Evolutionary conservation across 2,329 filamentous ascomycete genomes (phyloP), one percentile per base, ranked within the genome.

Genomic region (Arthrinium phaeospermum): DNA sequence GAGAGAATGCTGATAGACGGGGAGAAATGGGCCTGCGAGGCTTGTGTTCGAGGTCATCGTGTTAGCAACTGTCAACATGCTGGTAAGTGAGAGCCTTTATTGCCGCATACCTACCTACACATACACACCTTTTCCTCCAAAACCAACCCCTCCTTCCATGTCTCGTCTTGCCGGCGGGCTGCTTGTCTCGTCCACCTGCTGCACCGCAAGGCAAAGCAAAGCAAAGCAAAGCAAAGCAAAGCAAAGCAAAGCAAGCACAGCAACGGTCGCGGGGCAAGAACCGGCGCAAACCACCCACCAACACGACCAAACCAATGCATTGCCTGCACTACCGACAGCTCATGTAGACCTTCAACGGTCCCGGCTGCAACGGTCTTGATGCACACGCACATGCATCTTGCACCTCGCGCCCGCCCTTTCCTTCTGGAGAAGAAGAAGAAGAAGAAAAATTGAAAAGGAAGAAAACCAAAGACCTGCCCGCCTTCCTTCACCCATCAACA

Each of bases 31-130:
- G 96, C 96, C 85, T 98, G 96, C 88, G 94, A 97, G 86, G 95
- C 95, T 86, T 99, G 96, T 86, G 95, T 99, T 82, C 93, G 96
- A 85, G 96, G 96, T 81, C 96, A 99, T 87, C 94, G 96, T 82
- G 96, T 99, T 82, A 98, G 95, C 92, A 98, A 96, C 83, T 99
- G 96, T 88, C 94, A 96, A 83, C 96, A 99, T 85, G 90, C 91
- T 83, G 95, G 95, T 98, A 91, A 87, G 93, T 89, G 51, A 70
- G 70, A 45, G 71, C 24, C 67, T 53, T 68, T 44, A 72, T 71
- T 74, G 57, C 34, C 57, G 34, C 57, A 64, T 49, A 22, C 22
- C 41, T 10, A 10, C 45, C 19, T 46, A 49, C n/a, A 49, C 22
- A 49, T 64, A n/a, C 57, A 64, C 41, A 41, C 34, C 72, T 71